Conservation (phyloP, 2,329 filamentous ascomycete genomes). For the Fusarium sp. region DNA sequence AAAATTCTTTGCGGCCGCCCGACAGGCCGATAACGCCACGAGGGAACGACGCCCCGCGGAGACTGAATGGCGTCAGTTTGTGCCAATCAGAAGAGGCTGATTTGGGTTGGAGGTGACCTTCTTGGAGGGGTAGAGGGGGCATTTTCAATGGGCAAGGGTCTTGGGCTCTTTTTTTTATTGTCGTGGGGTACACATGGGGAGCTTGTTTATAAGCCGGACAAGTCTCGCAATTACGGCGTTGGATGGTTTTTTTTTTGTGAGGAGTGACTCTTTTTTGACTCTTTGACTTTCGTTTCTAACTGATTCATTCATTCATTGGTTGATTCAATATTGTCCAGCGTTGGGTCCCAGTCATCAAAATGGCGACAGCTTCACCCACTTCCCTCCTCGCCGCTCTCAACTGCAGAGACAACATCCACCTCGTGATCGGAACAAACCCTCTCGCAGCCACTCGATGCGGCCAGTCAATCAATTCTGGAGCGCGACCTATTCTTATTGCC, state of each 20-base stretch:
- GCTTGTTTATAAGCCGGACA: conserved; percentile 30
- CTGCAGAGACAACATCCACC: conserved; percentile 77
- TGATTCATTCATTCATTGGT: neutral
- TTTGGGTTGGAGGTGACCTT: conserved; percentile 18
- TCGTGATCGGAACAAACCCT: conserved; percentile 87
- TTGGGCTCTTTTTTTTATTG: conserved; percentile 2
- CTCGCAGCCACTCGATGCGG: conserved; percentile 86
- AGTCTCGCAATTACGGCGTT: conserved; percentile 27
- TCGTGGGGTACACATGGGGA: neutral
- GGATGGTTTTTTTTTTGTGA: neutral
- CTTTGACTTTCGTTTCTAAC: neutral
- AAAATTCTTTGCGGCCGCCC: conserved; percentile 20
- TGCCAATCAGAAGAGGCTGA: conserved; percentile 37
- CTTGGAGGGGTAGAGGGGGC: conserved; percentile 29
- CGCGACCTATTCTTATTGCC: conserved; percentile 81
- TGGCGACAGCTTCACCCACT: conserved; percentile 26
- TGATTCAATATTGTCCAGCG: neutral
- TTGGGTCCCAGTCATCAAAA: neutral
- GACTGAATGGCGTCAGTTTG: conserved; percentile 50
- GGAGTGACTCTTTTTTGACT: neutral
- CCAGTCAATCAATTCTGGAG: conserved; percentile 84
- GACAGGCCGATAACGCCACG: conserved; percentile 40
- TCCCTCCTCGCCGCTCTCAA: conserved; percentile 79
- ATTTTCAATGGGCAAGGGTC: conserved; percentile 21
- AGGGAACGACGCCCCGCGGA: conserved; percentile 30